phyloP scores from a whole-genome alignment of 805 yeast species.

The Lachancea sp. region DNA sequence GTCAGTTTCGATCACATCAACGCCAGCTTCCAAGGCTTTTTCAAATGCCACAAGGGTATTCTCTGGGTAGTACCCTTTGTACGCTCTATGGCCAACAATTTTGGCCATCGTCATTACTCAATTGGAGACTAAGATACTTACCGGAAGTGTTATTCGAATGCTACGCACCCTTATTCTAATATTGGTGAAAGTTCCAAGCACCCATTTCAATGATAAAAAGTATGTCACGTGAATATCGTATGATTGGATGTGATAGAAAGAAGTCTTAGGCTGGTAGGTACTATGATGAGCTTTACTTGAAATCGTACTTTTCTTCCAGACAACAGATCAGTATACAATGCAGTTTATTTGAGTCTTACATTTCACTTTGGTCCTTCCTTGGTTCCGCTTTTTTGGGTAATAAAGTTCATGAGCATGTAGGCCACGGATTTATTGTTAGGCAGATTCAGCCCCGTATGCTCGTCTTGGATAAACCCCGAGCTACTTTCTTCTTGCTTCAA shows the following conservation, averaged over 20 bases:
- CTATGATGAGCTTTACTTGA: too few species aligned
- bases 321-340: too few species aligned
- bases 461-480: slow-evolving; percentile 10
- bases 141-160: not conserved
- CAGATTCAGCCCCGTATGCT: slow-evolving; percentile 9
- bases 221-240: too few species aligned
- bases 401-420: slow-evolving; percentile 20
- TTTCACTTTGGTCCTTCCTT: not conserved
- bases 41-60: slow-evolving; percentile 42
- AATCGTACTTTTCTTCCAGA: too few species aligned
- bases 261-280: too few species aligned
- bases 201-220: too few species aligned
- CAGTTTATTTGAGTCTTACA: too few species aligned
- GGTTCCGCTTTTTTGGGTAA: slow-evolving; percentile 12
- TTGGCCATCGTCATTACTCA: slow-evolving; percentile 8
- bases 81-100: slow-evolving; percentile 34
- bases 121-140: not conserved
- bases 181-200: too few species aligned
- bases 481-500: slow-evolving; percentile 4
- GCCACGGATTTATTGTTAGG: slow-evolving; percentile 29
- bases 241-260: too few species aligned
- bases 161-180: too few species aligned
- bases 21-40: slow-evolving; percentile 42
- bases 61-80: slow-evolving; percentile 37
- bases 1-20: slow-evolving; percentile 48